Percentiles rank a stretch among this genome's conserved stretches.
phyloP scores from a whole-genome alignment of 208 protist species.

The Wallacemonas sp. region DNA sequence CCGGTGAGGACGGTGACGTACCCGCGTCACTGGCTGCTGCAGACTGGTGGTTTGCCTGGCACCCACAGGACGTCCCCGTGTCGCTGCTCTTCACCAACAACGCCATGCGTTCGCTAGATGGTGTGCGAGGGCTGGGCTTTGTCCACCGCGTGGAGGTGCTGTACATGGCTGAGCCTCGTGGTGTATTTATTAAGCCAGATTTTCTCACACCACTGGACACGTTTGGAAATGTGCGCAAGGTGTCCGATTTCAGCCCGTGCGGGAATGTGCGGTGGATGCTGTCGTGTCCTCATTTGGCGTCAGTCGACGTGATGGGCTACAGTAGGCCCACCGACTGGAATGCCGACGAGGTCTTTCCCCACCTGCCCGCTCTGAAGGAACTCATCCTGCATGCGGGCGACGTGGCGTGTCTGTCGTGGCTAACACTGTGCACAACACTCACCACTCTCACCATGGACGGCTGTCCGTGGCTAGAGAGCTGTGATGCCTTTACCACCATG shows the following conservation, averaged over 20 bases:
- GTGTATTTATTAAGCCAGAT: neutral
- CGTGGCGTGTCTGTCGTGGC: neutral
- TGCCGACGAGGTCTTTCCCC: neutral
- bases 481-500: neutral
- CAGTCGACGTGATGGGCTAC: slow-evolving; percentile 4
- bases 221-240: slow-evolving; percentile 5
- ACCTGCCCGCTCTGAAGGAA: neutral
- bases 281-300: slow-evolving; percentile 6
- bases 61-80: slow-evolving; percentile 7
- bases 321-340: neutral
- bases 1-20: neutral
- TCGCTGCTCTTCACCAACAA: neutral
- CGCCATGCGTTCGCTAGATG: neutral
- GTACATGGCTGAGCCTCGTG: neutral
- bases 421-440: neutral
- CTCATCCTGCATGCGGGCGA: neutral
- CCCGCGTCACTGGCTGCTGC: neutral
- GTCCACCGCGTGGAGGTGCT: slow-evolving; percentile 6
- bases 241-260: neutral
- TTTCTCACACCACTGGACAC: neutral
- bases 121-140: neutral
- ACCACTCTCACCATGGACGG: neutral
- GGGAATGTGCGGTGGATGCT: slow-evolving; percentile 10
- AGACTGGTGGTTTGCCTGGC: slow-evolving; percentile 3
- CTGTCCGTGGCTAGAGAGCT: slow-evolving; percentile 8